Conservation (phyloP, 139 green algal genomes). For the Asterochloris sp. region DNA sequence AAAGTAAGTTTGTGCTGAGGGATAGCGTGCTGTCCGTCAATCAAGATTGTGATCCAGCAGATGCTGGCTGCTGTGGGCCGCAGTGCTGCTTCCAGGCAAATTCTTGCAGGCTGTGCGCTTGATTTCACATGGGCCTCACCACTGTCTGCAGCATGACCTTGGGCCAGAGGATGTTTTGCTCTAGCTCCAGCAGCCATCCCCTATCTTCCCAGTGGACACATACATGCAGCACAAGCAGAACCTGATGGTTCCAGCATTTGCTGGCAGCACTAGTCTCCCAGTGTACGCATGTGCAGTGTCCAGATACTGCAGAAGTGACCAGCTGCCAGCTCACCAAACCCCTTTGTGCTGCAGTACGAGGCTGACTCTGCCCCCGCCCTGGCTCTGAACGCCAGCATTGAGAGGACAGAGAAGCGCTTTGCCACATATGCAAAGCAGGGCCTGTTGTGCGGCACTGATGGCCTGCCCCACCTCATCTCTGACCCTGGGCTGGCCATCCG, state of each 20-base stretch:
- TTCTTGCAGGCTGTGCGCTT: no score
- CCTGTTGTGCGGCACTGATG: slow-evolving; percentile 96
- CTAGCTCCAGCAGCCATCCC: no score
- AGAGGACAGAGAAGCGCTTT: slow-evolving; percentile 92
- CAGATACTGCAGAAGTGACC: neutral
- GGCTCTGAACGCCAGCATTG: slow-evolving; percentile 91
- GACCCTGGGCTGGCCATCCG: slow-evolving; percentile 92
- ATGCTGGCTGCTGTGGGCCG: no score
- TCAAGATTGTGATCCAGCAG: no score
- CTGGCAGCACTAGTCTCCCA: neutral
- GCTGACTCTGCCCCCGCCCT: slow-evolving; percentile 78
- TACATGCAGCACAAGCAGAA: no score
- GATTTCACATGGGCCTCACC: no score
- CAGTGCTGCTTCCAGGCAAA: no score
- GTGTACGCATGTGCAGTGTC: neutral
- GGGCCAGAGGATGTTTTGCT: no score
- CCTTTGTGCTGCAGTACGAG: slow-evolving; percentile 79
- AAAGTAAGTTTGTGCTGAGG: slow-evolving; percentile 39
- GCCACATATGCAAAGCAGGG: slow-evolving; percentile 85
- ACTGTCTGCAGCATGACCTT: no score
- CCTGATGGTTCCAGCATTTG: no score
- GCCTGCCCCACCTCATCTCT: slow-evolving; percentile 96
- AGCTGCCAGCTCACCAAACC: neutral
- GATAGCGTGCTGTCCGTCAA: neutral
- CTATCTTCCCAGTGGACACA: no score